A percentile compares a stretch with the other conserved stretches of the same genome.
Evolutionary conservation across 805 yeast genomes (phyloP).

Genomic region (Candida verbasci): DNA sequence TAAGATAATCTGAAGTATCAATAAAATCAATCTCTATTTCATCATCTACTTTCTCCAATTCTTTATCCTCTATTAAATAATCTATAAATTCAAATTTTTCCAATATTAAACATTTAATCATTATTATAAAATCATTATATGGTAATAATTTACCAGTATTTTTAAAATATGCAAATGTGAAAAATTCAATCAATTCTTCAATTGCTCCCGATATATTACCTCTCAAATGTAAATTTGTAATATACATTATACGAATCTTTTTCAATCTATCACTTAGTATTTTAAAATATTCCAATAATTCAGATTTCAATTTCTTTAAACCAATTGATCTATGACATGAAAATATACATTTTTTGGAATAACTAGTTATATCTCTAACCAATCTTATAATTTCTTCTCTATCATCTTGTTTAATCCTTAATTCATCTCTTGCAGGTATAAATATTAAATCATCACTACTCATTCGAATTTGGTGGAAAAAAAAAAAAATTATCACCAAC

Average conservation of each 20-base stretch:
- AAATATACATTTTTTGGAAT: conserved; percentile 32
- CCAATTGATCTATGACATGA: conserved; percentile 15
- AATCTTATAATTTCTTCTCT: conserved; percentile 30
- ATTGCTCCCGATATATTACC: conserved; percentile 19
- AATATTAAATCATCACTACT: conserved; percentile 10
- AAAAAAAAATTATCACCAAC: background rate
- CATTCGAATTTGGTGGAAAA: conserved; percentile 2
- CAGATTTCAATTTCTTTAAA: conserved; percentile 6
- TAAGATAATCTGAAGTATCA: conserved; percentile 26
- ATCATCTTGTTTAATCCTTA: conserved; percentile 22
- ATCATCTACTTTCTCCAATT: background rate
- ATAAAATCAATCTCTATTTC: conserved; percentile 3
- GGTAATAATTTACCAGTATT: conserved; percentile 10
- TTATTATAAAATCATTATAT: conserved; percentile 10
- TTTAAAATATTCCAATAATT: conserved; percentile 12
- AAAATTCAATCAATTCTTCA: conserved; percentile 25
- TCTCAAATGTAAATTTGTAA: conserved; percentile 12
- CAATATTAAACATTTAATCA: conserved; percentile 2
- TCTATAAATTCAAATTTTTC: conserved; percentile 1
- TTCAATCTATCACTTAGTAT: conserved; percentile 10
- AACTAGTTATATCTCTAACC: conserved; percentile 34
- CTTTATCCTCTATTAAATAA: background rate
- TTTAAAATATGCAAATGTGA: conserved; percentile 19
- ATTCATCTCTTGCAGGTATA: conserved; percentile 17
- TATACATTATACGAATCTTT: conserved; percentile 8